Conservation (phyloP, 768 basidiomycete species). For the Leccinum pellstonianum region DNA sequence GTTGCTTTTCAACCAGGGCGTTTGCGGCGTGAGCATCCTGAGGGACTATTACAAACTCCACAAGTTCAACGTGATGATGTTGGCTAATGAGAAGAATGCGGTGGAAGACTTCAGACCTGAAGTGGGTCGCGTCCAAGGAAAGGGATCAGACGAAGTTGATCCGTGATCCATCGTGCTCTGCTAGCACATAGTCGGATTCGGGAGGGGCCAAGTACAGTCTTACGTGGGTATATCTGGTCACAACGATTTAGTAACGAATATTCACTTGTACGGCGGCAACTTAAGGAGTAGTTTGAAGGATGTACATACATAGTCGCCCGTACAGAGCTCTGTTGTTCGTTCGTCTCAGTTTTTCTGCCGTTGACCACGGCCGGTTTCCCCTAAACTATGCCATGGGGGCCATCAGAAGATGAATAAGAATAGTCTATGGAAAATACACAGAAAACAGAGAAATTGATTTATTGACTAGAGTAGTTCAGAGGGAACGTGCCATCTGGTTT, state of each 20-base stretch:
- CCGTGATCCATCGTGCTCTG: background rate
- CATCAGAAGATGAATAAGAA: too few species aligned
- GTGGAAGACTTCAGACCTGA: slow-evolving; percentile 34
- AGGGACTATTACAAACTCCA: slow-evolving; percentile 67
- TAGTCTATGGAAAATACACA: too few species aligned
- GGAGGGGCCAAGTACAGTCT: background rate
- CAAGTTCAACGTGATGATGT: slow-evolving; percentile 79
- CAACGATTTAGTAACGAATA: background rate
- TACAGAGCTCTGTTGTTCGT: too few species aligned
- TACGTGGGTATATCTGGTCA: background rate
- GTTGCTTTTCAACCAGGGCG: slow-evolving; percentile 46
- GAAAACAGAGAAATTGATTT: too few species aligned
- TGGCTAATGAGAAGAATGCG: slow-evolving; percentile 52
- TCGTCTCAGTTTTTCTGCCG: background rate
- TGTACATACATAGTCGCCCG: too few species aligned
- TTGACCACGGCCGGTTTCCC: background rate
- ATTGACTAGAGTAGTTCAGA: too few species aligned
- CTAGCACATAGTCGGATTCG: background rate
- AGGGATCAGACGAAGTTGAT: slow-evolving; percentile 5
- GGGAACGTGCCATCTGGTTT: too few species aligned
- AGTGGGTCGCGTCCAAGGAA: slow-evolving; percentile 34
- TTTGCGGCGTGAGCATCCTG: slow-evolving; percentile 75
- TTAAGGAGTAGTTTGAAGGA: background rate
- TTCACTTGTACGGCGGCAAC: background rate
- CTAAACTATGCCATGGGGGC: background rate